A percentile compares a stretch with the other conserved stretches of the same genome.
These are phyloP conservation scores for Neopestalotiopsis sp. DNA, from an alignment of 2,329 filamentous ascomycete genomes.

Conservation along the genomic window DNA sequence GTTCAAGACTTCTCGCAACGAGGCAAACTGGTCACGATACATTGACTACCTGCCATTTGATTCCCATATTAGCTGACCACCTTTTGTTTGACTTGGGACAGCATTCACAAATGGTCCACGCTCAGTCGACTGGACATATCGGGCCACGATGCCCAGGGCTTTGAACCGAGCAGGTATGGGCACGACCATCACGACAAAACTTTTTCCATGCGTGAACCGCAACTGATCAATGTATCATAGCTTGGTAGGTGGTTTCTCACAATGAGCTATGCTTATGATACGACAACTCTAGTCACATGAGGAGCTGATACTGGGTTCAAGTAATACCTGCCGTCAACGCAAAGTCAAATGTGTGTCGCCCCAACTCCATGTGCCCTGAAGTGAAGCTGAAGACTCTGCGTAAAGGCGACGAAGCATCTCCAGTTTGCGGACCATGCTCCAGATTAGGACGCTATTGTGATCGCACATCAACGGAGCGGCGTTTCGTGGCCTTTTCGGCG, in stretches of 20 bases:
- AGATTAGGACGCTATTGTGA: constrained; percentile 40
- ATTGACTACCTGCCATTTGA: too few species aligned
- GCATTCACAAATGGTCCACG: too few species aligned
- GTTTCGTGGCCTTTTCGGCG: constrained; percentile 7
- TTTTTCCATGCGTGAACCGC: neutral
- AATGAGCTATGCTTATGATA: too few species aligned
- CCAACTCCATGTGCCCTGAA: too few species aligned
- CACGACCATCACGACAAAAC: neutral
- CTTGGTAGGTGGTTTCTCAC: neutral
- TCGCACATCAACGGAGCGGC: constrained; percentile 28
- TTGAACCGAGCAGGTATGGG: neutral
- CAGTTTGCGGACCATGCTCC: constrained; percentile 39
- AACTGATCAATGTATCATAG: neutral
- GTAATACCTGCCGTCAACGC: constrained; percentile 9
- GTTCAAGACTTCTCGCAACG: too few species aligned
- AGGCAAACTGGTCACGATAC: too few species aligned
- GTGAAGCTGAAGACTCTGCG: too few species aligned
- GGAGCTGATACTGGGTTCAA: neutral
- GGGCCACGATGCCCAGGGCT: neutral
- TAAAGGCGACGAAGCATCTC: constrained; percentile 37
- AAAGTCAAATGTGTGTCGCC: constrained; percentile 8
- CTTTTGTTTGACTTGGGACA: too few species aligned
- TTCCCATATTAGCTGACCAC: too few species aligned
- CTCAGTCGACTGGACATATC: too few species aligned
- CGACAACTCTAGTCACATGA: too few species aligned